Evolutionary conservation across 495 filamentous ascomycete genomes (phyloP), one percentile per base, ranked within the genome.

Genomic region (Talaromyces wortmannii): DNA sequence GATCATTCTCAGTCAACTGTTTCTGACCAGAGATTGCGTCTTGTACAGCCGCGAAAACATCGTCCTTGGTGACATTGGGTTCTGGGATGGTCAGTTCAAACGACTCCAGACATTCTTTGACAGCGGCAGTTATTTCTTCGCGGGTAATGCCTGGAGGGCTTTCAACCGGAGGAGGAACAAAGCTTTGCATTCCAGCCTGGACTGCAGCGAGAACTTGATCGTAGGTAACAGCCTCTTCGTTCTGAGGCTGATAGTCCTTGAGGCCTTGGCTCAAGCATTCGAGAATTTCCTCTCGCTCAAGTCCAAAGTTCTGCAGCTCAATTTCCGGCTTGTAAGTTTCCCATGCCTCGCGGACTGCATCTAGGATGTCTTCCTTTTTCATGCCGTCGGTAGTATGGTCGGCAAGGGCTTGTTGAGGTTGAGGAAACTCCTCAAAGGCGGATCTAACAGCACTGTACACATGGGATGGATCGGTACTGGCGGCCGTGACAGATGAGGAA

Each of bases 281-380:
- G 0, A 97, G 78, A 31, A 97, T 86, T 59, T 97, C 92, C 17
- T 95, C 90, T 6, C 89, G 78, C 61, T 95, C 90, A 7, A 97
- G 73, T 7, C 91, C 92, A 56, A 92, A 89, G 61, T 95, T 90
- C 60, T 95, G 85, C 11, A 95, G 71, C 61, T 92, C 87, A 42
- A 97, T 91, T 57, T 97, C 89, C 1, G 91, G 92, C 67, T 92
- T 92, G 69, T 92, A 95, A 5, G 83, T 86, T 61, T 96, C 91
- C 84, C 88, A 95, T 3, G 89, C 91, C 52, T 95, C 90, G 52
- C 83, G 83, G 6, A 97, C 87, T 0, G 91, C 90, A 1, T 88
- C 83, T 0, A 97, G 73, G 31, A 97, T 90, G 40, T 91, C 90
- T 53, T 95, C 89, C 55, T 88, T 83, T 53, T 79, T 81, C 60